phyloP scores from a whole-genome alignment of 2,329 filamentous ascomycete genomes.

The Fonsecaea pedrosoi region DNA sequence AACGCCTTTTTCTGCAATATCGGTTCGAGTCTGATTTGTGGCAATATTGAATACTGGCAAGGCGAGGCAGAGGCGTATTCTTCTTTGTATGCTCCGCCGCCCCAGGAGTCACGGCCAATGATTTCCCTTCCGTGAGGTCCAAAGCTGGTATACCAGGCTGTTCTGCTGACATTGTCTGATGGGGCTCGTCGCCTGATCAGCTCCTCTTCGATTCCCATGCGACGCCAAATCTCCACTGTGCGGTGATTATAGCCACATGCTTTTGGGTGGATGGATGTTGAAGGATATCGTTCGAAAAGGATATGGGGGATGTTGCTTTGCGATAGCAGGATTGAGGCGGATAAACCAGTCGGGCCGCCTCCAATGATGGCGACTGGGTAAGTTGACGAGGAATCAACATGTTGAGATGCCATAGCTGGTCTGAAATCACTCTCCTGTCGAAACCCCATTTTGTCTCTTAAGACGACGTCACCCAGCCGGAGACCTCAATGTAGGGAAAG shows the following conservation, averaged over 20 bases:
- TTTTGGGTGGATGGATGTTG: constrained; percentile 46
- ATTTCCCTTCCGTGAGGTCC: constrained; percentile 44
- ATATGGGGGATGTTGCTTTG: constrained; percentile 41
- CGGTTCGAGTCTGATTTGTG: constrained; percentile 49
- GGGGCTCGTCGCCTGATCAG: constrained; percentile 39
- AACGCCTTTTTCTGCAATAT: constrained; percentile 43
- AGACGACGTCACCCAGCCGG: neutral
- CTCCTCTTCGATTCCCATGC: constrained; percentile 44
- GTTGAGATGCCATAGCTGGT: neutral
- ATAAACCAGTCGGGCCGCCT: constrained; percentile 44
- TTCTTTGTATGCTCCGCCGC: constrained; percentile 40
- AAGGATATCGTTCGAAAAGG: constrained; percentile 44
- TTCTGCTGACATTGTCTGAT: constrained; percentile 39
- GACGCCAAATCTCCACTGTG: constrained; percentile 40
- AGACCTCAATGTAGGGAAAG: neutral
- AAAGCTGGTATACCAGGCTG: constrained; percentile 46
- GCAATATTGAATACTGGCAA: constrained; percentile 43
- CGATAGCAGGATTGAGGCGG: constrained; percentile 44
- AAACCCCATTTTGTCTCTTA: neutral
- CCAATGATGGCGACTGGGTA: constrained; percentile 43
- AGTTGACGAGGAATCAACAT: neutral
- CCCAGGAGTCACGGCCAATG: constrained; percentile 43
- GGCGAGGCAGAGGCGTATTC: constrained; percentile 42
- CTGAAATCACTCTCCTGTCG: neutral
- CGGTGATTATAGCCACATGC: constrained; percentile 45